Conservation (phyloP, 2,329 filamentous ascomycete genomes). For the Fusarium sp. region DNA sequence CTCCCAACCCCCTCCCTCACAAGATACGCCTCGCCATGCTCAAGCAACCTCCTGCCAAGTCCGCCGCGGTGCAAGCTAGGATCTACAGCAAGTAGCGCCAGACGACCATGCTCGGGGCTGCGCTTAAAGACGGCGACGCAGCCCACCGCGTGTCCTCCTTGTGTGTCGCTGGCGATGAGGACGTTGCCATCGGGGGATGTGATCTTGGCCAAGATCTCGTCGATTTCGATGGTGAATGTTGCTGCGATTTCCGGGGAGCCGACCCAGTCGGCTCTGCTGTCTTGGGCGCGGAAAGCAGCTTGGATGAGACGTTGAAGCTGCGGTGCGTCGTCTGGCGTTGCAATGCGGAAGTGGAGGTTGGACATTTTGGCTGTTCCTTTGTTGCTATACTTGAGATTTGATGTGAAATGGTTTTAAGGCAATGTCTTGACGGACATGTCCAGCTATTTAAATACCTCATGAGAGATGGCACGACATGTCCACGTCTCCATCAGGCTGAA, state of each 20-base stretch:
- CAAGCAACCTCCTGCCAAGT: slow-evolving; percentile 47
- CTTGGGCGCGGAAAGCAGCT: slow-evolving; percentile 52
- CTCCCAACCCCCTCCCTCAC: slow-evolving; percentile 32
- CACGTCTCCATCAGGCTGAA: not conserved
- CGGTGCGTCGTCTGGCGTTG: slow-evolving; percentile 49
- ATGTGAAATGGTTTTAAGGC: too few species aligned
- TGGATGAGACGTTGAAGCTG: slow-evolving; percentile 51
- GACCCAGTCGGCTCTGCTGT: slow-evolving; percentile 47
- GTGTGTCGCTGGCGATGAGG: slow-evolving; percentile 42
- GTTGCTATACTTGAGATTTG: not conserved
- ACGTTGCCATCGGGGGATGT: slow-evolving; percentile 41
- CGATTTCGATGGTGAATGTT: slow-evolving; percentile 73
- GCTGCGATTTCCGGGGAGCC: slow-evolving; percentile 66
- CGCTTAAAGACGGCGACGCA: slow-evolving; percentile 44
- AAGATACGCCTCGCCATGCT: slow-evolving; percentile 47
- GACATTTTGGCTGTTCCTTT: not conserved
- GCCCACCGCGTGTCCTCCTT: slow-evolving; percentile 36
- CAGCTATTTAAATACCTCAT: slow-evolving; percentile 12
- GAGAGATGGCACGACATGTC: too few species aligned
- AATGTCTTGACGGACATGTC: too few species aligned
- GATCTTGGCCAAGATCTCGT: slow-evolving; percentile 67
- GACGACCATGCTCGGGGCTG: slow-evolving; percentile 40
- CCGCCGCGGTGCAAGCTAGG: slow-evolving; percentile 45
- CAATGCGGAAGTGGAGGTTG: slow-evolving; percentile 50
- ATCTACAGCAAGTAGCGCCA: slow-evolving; percentile 51